Evolutionary conservation across 2,329 filamentous ascomycete species (phyloP).

Genomic region (Paraconiothyrium brasiliense): DNA sequence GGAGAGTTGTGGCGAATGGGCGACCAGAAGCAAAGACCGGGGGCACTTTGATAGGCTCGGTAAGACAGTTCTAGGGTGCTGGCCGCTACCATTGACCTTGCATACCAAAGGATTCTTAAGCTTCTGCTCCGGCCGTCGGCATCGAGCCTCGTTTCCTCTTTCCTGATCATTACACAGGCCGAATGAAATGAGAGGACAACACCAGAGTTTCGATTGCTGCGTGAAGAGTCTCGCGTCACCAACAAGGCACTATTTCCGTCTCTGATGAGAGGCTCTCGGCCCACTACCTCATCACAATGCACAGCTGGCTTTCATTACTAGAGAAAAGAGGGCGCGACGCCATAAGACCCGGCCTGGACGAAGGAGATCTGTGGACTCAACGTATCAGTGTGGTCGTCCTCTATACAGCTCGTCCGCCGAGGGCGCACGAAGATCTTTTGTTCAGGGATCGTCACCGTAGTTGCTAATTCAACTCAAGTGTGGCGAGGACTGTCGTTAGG

Average conservation of each 20-base stretch:
- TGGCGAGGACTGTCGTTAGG: not conserved
- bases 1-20: not conserved
- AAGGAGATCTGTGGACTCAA: not conserved
- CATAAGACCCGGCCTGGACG: not conserved
- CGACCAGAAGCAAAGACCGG: not conserved
- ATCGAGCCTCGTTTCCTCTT: not conserved
- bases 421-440: not conserved
- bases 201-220: not conserved
- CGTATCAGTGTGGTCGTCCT: not conserved
- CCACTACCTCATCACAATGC: not conserved
- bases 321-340: not conserved
- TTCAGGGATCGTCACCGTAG: not conserved
- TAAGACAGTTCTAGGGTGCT: not conserved
- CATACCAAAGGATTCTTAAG: not conserved
- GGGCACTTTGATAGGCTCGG: slow-evolving; percentile 2
- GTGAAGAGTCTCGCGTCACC: not conserved
- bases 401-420: not conserved
- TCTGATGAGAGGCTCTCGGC: not conserved
- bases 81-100: not conserved
- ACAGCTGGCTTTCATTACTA: not conserved
- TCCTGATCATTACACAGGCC: not conserved
- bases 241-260: not conserved
- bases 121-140: not conserved
- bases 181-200: not conserved
- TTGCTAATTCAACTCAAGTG: not conserved